Percentiles rank a stretch among this genome's conserved stretches.
phyloP scores from a whole-genome alignment of 768 basidiomycete genomes.

The Tulasnella sp. region DNA sequence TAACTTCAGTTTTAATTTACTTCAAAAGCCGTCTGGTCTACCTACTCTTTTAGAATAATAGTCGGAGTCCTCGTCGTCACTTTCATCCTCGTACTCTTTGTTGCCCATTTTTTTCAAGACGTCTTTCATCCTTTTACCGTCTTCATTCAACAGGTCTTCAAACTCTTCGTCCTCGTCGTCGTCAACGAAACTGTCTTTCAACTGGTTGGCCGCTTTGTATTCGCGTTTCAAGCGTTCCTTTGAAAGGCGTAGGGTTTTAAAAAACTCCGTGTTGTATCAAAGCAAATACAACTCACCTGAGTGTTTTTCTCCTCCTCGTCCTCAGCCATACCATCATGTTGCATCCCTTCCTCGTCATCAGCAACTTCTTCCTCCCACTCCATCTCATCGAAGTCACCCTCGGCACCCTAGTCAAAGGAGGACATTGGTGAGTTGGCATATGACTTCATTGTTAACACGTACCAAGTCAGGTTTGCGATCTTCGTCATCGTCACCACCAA shows the following conservation, averaged over 20 bases:
- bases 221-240: slow-evolving; percentile 78
- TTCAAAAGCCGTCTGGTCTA: too few species aligned
- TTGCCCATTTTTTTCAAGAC: slow-evolving; percentile 75
- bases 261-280: neutral
- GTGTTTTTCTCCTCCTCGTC: slow-evolving; percentile 73
- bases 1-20: slow-evolving; percentile 11
- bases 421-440: neutral
- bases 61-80: slow-evolving; percentile 44
- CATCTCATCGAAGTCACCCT: slow-evolving; percentile 73
- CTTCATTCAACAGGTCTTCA: slow-evolving; percentile 48
- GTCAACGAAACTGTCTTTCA: slow-evolving; percentile 52
- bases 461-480: slow-evolving; percentile 26
- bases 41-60: slow-evolving; percentile 68
- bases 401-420: slow-evolving; percentile 34
- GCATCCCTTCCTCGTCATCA: slow-evolving; percentile 68
- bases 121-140: slow-evolving; percentile 73
- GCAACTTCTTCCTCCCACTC: slow-evolving; percentile 74
- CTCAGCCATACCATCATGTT: slow-evolving; percentile 53
- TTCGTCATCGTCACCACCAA: slow-evolving; percentile 54
- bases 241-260: neutral
- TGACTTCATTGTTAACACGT: slow-evolving; percentile 11
- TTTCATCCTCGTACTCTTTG: slow-evolving; percentile 58
- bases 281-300: slow-evolving; percentile 37
- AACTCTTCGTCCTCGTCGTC: slow-evolving; percentile 48
- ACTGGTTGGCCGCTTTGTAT: slow-evolving; percentile 65